These are phyloP conservation scores for Misopates orontium DNA, from an alignment of 257 asterid species.

Conservation along the genomic window DNA sequence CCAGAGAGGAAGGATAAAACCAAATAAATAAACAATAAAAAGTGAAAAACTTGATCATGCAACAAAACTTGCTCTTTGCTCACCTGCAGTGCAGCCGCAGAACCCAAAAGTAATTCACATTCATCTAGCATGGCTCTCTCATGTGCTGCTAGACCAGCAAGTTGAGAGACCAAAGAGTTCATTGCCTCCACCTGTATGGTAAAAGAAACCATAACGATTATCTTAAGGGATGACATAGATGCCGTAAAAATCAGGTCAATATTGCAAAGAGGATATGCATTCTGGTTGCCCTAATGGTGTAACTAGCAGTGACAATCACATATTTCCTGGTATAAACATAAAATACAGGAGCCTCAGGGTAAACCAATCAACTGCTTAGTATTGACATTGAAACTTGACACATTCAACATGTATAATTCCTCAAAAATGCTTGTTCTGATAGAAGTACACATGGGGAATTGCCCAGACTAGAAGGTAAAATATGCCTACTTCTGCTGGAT, in stretches of 20 bases:
- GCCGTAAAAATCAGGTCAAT: background rate
- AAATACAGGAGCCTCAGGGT: too few relatives aligned
- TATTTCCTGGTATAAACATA: too few relatives aligned
- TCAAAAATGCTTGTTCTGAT: background rate
- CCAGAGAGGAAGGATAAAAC: background rate
- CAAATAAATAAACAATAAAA: background rate
- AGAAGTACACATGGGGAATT: conserved; percentile 4
- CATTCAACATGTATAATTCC: too few relatives aligned
- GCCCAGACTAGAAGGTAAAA: background rate
- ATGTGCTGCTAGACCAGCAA: conserved; percentile 76
- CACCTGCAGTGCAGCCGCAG: conserved; percentile 79
- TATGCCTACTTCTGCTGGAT: background rate
- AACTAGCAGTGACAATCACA: background rate
- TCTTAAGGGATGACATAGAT: conserved; percentile 4
- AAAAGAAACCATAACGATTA: conserved; percentile 3
- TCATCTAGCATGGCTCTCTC: conserved; percentile 83
- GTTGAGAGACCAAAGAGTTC: conserved; percentile 68
- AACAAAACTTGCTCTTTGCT: conserved; percentile 1
- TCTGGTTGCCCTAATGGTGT: background rate
- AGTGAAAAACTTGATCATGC: background rate
- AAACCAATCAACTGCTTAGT: too few relatives aligned
- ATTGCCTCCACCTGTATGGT: conserved; percentile 63
- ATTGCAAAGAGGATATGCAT: background rate
- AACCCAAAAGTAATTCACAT: conserved; percentile 60
- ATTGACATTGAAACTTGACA: too few relatives aligned